Conservation (phyloP, 1,284 basidiomycete species). For the Malassezia caprae region DNA sequence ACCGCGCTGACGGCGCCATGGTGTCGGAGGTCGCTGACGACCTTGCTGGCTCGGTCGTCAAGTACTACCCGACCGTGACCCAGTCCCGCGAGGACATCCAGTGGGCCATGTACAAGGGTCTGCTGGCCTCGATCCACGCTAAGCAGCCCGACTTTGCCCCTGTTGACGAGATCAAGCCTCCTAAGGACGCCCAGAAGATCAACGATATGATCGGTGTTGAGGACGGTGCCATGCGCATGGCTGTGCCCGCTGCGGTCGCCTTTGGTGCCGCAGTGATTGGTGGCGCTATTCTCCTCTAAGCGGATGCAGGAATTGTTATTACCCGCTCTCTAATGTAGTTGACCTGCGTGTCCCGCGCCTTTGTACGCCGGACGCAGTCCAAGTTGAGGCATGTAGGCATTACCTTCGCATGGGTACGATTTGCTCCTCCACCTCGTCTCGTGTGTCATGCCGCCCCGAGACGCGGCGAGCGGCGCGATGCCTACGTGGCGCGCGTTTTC, state of each 20-base stretch:
- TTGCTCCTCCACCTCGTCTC: not conserved
- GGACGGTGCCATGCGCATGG: not conserved
- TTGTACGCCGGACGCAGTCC: not conserved
- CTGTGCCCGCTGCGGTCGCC: slow-evolving; percentile 18
- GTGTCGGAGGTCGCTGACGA: slow-evolving; percentile 32
- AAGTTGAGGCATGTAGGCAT: not conserved
- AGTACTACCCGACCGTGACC: slow-evolving; percentile 43
- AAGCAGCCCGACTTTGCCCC: slow-evolving; percentile 19
- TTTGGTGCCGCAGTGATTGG: slow-evolving; percentile 33
- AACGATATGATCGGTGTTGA: not conserved
- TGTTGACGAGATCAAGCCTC: slow-evolving; percentile 15
- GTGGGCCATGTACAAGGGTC: slow-evolving; percentile 21
- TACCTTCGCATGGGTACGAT: not conserved
- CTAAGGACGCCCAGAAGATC: slow-evolving; percentile 17
- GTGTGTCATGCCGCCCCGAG: not conserved
- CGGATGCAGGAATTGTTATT: not conserved
- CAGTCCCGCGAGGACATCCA: slow-evolving; percentile 18
- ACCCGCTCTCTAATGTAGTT: slow-evolving; percentile 1
- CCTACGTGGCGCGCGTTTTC: slow-evolving; percentile 13
- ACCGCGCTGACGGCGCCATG: slow-evolving; percentile 1
- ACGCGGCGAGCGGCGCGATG: not conserved
- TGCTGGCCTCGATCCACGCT: slow-evolving; percentile 25
- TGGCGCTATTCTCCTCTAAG: slow-evolving; percentile 41
- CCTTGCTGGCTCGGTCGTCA: slow-evolving; percentile 31
- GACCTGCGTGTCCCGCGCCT: not conserved